Evolutionary conservation across 495 filamentous ascomycete genomes (phyloP), one percentile per base, ranked within the genome.

Genomic region (Lichenothelia convexa): DNA sequence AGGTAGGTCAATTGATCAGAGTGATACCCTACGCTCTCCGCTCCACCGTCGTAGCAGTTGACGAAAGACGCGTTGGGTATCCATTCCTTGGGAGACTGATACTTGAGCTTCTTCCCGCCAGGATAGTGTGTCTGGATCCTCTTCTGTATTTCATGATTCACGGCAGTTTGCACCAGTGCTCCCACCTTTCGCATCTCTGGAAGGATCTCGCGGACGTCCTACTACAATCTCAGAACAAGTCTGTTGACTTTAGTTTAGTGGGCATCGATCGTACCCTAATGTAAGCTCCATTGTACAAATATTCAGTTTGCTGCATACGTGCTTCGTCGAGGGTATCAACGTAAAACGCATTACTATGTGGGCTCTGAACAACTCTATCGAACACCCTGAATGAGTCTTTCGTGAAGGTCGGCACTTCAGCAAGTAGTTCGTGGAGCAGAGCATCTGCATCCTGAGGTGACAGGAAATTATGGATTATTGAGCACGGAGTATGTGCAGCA

Each of bases 1-100:
- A 95, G 65, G 55, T 94, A 97, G 2, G 89, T 95, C 7, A 93
- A 59, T 41, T 93, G 80, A 45, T 97, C 89, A 9, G 77, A 70
- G 48, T 97, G 89, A 55, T 78, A 97, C 15, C 89, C 87, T 0
- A 95, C 85, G 34, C 63, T 78, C 58, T 97, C 71, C 1, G 65
- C 54, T 0, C 71, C 73, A 0, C 86, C 85, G 41, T 73, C 59
- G 49, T 97, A 97, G 57, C 81, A 87, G 49, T 97, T 97, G 0
- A 93, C 85, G 43, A 93, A 82, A 0, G 85, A 82, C 0, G 83
- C 83, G 45, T 94, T 97, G 5, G 86, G 78, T 20, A 52, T 61
- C 86, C 89, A 94, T 1, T 63, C 56, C 2, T 68, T 45, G 0
- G 80, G 63, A 1, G 75, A 77, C 44, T 92, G 84, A 45, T 80